A percentile compares a stretch with the other conserved stretches of the same genome.
Evolutionary conservation across 202 grass and related monocot genomes (phyloP).

Genomic region (Zizania palustris): DNA sequence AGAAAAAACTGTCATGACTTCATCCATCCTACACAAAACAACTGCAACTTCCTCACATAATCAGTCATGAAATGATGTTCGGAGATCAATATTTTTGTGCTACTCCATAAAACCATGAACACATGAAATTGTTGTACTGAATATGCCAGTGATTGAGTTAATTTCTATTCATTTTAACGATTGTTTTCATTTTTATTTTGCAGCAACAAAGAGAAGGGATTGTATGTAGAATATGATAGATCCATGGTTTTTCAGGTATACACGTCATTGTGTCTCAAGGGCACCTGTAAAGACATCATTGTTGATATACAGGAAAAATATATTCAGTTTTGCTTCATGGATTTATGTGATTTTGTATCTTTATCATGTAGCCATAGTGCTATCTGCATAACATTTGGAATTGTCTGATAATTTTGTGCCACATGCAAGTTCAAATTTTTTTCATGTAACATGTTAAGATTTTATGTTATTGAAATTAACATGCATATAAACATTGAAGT

Average conservation of each 20-base stretch:
- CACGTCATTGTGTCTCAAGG: slow-evolving; percentile 22
- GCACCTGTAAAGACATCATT: slow-evolving; percentile 14
- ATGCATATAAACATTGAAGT: too few species aligned
- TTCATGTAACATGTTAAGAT: too few species aligned
- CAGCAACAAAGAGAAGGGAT: slow-evolving; percentile 94
- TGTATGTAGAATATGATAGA: slow-evolving; percentile 87
- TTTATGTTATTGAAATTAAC: too few species aligned
- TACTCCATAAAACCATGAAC: slow-evolving; percentile 19
- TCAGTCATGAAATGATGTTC: slow-evolving; percentile 15
- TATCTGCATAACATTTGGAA: background rate
- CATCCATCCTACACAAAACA: too few species aligned
- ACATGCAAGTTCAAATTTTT: slow-evolving; percentile 22
- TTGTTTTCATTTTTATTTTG: slow-evolving; percentile 38
- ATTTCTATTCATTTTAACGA: slow-evolving; percentile 23
- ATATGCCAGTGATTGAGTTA: slow-evolving; percentile 31
- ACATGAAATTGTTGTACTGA: slow-evolving; percentile 19
- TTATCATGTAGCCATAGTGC: slow-evolving; percentile 26
- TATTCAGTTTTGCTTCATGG: background rate
- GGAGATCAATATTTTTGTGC: background rate
- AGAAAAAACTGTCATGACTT: too few species aligned
- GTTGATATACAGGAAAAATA: slow-evolving; percentile 31
- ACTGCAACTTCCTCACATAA: background rate
- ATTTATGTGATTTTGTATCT: slow-evolving; percentile 27
- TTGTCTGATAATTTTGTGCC: slow-evolving; percentile 22
- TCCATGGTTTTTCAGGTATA: slow-evolving; percentile 89